Base-by-base conservation (phyloP, 2,329 filamentous ascomycete genomes). In the Ascochyta fabae region DNA sequence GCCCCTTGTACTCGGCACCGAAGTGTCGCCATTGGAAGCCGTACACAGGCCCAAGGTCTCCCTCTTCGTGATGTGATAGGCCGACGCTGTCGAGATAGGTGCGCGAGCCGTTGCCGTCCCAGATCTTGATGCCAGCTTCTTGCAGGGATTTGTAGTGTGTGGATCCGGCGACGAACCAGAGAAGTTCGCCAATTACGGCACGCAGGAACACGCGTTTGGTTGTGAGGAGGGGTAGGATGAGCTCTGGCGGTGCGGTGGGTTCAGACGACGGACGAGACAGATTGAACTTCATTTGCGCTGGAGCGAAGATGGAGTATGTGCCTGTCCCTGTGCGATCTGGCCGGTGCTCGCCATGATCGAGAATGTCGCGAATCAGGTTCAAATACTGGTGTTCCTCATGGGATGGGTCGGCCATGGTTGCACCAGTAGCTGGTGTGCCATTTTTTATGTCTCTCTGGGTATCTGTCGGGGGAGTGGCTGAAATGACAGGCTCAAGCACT, bases 21-120 rank as follows among this genome's bases (percentile, higher is more conserved):
- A 99, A 99, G 77, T 98, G 94, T 3, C 95, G 90, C 95, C 95
- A 99, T 78, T 99, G 95, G 79, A 99, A 99, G 1, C 95, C 95
- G 74, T 99, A 99, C 0, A 98, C 93, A 27, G 95, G 95, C 0
- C 95, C 95, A 0, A 99, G 82, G 71, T 99, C 95, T 62, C 95
- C 95, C 19, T 88, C 90, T 48, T 86, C 91, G 56, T 94, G 91
- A 72, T 96, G 87, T 0, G 83, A 81, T 6, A 98, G 84, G 0
- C 94, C 94, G 1, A 95, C 84, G 60, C 82, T 88, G 79, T 99
- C 94, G 34, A 99, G 89, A 75, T 90, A 98, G 70, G 88, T 89
- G 67, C 95, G 90, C 42, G 88, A 92, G 39, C 94, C 95, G 73
- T 99, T 99, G 68, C 93, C 94, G 74, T 99, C 95, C 95, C 95